Percentiles rank a stretch among this genome's conserved stretches.
phyloP scores from a whole-genome alignment of 2,329 filamentous ascomycete species.

The Pseudogymnoascus sp. region DNA sequence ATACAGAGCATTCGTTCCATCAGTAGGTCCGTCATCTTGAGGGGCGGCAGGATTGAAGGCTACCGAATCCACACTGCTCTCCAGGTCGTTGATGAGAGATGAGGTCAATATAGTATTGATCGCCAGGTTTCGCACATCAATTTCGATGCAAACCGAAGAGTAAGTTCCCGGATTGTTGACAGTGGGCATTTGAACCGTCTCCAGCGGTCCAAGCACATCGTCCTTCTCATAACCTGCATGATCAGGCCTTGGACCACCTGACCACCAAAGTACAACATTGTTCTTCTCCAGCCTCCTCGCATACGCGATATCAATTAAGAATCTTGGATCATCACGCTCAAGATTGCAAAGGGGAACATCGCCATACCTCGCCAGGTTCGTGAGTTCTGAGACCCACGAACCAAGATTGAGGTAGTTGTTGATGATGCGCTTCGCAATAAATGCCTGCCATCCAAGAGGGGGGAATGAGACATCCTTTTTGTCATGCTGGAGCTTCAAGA shows the following conservation, averaged over 20 bases:
- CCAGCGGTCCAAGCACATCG: conserved; percentile 73
- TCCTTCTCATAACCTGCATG: conserved; percentile 95
- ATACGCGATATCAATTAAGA: conserved; percentile 93
- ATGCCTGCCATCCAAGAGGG: conserved; percentile 86
- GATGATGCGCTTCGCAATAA: conserved; percentile 78
- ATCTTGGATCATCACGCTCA: conserved; percentile 87
- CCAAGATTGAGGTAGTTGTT: conserved; percentile 89
- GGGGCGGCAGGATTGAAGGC: conserved; percentile 72
- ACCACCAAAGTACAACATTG: conserved; percentile 97
- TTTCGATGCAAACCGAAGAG: conserved; percentile 90
- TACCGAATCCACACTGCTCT: conserved; percentile 68
- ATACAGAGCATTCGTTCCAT: conserved; percentile 63
- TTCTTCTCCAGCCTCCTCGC: conserved; percentile 83
- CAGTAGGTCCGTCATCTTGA: conserved; percentile 50
- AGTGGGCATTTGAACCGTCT: conserved; percentile 83
- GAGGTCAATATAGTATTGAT: conserved; percentile 98
- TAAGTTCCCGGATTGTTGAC: conserved; percentile 93
- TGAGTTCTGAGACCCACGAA: conserved; percentile 83
- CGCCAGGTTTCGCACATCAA: conserved; percentile 86
- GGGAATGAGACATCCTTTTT: conserved; percentile 79
- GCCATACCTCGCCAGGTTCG: conserved; percentile 81
- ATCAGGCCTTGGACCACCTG: conserved; percentile 74
- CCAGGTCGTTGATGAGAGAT: conserved; percentile 91
- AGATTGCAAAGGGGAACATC: conserved; percentile 93
- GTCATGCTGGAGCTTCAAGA: conserved; percentile 74